phyloP scores from a whole-genome alignment of 805 yeast genomes.

The Spathaspora arborariae region DNA sequence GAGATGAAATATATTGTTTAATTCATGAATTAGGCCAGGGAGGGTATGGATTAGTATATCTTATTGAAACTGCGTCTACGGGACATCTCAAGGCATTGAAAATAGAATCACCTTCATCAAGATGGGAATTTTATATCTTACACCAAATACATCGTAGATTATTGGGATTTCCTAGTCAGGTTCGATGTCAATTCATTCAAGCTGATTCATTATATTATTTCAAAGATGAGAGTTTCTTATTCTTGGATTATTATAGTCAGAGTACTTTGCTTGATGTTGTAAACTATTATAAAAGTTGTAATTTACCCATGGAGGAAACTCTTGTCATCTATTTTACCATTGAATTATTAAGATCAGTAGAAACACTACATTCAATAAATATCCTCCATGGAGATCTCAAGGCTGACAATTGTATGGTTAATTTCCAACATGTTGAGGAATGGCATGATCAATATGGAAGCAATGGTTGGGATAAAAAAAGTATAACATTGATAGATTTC shows the following conservation, averaged over 20 bases:
- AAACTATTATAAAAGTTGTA: conserved; percentile 37
- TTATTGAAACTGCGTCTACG: conserved; percentile 52
- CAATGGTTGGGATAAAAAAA: conserved; percentile 48
- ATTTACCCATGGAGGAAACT: conserved; percentile 49
- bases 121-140: conserved; percentile 81
- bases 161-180: conserved; percentile 5
- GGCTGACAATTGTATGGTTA: conserved; percentile 81
- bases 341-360: conserved; percentile 59
- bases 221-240: conserved; percentile 64
- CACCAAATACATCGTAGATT: conserved; percentile 48
- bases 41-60: conserved; percentile 74
- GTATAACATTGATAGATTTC: conserved; percentile 70
- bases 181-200: conserved; percentile 38
- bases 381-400: conserved; percentile 83
- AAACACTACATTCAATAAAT: conserved; percentile 57
- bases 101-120: conserved; percentile 61
- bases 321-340: conserved; percentile 60
- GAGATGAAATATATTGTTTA: conserved; percentile 44
- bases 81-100: conserved; percentile 66
- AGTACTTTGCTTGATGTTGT: conserved; percentile 74
- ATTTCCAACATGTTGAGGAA: conserved; percentile 33
- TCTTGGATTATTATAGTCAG: conserved; percentile 60
- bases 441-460: conserved; percentile 27
- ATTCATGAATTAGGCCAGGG: conserved; percentile 68
- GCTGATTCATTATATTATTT: conserved; percentile 53